These are phyloP conservation scores for Cicer chorassanicum DNA, from an alignment of 306 rosid genomes.

Conservation along the genomic window DNA sequence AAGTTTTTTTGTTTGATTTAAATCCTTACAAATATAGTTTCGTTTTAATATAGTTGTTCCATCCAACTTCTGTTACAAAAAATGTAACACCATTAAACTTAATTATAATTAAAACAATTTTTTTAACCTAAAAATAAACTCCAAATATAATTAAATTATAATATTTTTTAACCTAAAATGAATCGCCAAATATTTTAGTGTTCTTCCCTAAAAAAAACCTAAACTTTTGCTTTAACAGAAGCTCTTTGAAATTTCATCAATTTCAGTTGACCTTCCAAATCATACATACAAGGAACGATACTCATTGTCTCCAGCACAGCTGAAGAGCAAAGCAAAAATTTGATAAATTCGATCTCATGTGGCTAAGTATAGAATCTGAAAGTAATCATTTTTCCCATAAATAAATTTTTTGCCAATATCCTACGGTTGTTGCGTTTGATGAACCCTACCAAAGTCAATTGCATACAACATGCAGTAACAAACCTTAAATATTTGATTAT, in stretches of 20 bases:
- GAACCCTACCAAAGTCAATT: conserved; percentile 64
- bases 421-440: conserved; percentile 57
- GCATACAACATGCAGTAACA: too few relatives aligned
- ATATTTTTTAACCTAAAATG: too few relatives aligned
- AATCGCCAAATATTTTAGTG: too few relatives aligned
- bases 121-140: too few relatives aligned
- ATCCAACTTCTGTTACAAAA: too few relatives aligned
- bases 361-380: conserved; percentile 52
- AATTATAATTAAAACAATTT: too few relatives aligned
- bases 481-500: background rate
- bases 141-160: too few relatives aligned
- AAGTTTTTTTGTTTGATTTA: too few relatives aligned
- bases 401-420: conserved; percentile 64
- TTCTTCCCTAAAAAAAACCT: background rate
- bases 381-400: conserved; percentile 71
- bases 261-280: conserved; percentile 57
- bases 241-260: conserved; percentile 80
- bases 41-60: too few relatives aligned
- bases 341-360: conserved; percentile 82
- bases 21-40: too few relatives aligned
- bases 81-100: too few relatives aligned
- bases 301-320: conserved; percentile 81
- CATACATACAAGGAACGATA: conserved; percentile 59
- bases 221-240: conserved; percentile 71
- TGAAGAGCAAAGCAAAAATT: conserved; percentile 69